Conservation (phyloP, 2,329 filamentous ascomycete genomes). For the Sphaerostilbella broomeana region DNA sequence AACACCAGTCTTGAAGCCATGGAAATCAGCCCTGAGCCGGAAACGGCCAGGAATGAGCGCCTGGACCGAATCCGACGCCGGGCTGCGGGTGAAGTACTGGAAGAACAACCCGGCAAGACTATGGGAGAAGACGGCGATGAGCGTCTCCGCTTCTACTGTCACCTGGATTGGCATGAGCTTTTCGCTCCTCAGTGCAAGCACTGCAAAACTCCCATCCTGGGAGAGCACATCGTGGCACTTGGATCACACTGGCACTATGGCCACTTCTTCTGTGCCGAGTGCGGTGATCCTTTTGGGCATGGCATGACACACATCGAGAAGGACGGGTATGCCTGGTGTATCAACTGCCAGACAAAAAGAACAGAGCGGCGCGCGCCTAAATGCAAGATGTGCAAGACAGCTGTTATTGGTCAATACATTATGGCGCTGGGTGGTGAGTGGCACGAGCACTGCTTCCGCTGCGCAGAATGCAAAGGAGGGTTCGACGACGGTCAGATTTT, state of each 20-base stretch:
- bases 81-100: slow-evolving; percentile 48
- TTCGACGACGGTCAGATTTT: slow-evolving; percentile 63
- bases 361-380: slow-evolving; percentile 84
- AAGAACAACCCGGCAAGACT: slow-evolving; percentile 57
- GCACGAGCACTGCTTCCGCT: slow-evolving; percentile 89
- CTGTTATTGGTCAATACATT: slow-evolving; percentile 85
- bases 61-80: slow-evolving; percentile 65
- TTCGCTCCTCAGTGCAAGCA: slow-evolving; percentile 91
- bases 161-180: slow-evolving; percentile 95
- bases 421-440: slow-evolving; percentile 86
- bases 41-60: slow-evolving; percentile 61
- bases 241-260: slow-evolving; percentile 95
- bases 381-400: slow-evolving; percentile 75
- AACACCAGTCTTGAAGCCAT: slow-evolving; percentile 85
- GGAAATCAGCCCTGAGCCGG: slow-evolving; percentile 91
- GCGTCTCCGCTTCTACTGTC: slow-evolving; percentile 82
- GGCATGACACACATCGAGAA: slow-evolving; percentile 77
- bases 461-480: slow-evolving; percentile 53
- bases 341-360: slow-evolving; percentile 84
- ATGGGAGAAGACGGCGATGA: slow-evolving; percentile 67
- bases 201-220: slow-evolving; percentile 93
- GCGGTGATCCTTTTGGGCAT: slow-evolving; percentile 83
- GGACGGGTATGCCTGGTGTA: slow-evolving; percentile 96
- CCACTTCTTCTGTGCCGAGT: slow-evolving; percentile 98
- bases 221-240: slow-evolving; percentile 87